phyloP scores from a whole-genome alignment of 345 rosid species.

The Arabis hirsuta region DNA sequence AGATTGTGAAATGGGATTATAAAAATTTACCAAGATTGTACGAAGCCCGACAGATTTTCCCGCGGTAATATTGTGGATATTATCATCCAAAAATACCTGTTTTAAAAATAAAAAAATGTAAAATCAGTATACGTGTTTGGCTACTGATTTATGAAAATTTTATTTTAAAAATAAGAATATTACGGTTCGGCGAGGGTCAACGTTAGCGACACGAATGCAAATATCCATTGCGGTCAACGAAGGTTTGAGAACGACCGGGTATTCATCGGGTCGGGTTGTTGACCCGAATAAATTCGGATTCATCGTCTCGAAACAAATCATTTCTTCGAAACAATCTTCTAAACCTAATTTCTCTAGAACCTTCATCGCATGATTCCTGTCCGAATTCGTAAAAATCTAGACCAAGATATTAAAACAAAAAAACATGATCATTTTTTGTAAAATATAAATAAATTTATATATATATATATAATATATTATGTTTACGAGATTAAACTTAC shows the following conservation, averaged over 20 bases:
- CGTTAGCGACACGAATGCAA: conserved; percentile 60
- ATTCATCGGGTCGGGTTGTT: conserved; percentile 61
- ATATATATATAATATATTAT: too few species aligned
- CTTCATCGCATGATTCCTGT: conserved; percentile 68
- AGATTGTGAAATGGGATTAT: background rate
- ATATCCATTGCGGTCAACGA: conserved; percentile 77
- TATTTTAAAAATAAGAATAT: background rate
- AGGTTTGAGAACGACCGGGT: conserved; percentile 82
- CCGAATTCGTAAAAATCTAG: conserved; percentile 95
- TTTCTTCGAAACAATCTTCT: conserved; percentile 82
- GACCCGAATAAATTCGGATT: conserved; percentile 68
- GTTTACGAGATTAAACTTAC: conserved; percentile 46
- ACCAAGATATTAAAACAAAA: background rate
- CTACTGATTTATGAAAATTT: background rate
- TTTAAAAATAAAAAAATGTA: background rate
- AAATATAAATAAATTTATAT: too few species aligned
- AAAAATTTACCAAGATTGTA: conserved; percentile 62
- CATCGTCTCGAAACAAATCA: conserved; percentile 90
- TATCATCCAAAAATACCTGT: conserved; percentile 88
- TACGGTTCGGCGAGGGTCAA: conserved; percentile 78
- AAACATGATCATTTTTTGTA: background rate
- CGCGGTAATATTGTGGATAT: conserved; percentile 63
- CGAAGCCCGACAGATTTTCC: conserved; percentile 77
- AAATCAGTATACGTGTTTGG: background rate
- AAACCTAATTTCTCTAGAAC: conserved; percentile 61